These are phyloP conservation scores for Kazachstania psychrophila DNA, from an alignment of 805 yeast species.

Conservation along the genomic window DNA sequence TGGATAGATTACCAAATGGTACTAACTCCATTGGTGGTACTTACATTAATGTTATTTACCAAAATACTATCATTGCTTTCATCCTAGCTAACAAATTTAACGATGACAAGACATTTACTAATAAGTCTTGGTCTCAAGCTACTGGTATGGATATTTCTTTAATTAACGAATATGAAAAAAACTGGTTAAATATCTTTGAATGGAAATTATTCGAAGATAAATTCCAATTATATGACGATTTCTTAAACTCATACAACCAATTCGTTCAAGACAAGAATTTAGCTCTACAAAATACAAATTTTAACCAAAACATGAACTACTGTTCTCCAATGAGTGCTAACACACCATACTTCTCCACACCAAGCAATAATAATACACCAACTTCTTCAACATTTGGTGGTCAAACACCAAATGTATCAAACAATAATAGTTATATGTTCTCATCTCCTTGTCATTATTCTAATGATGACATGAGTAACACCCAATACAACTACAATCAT, in stretches of 20 bases:
- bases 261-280: slow-evolving; percentile 11
- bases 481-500: background rate
- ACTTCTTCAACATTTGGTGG: slow-evolving; percentile 16
- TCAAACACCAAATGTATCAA: slow-evolving; percentile 14
- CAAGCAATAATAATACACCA: slow-evolving; percentile 5
- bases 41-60: slow-evolving; percentile 37
- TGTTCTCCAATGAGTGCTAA: slow-evolving; percentile 2
- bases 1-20: slow-evolving; percentile 32
- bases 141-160: slow-evolving; percentile 59
- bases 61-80: slow-evolving; percentile 55
- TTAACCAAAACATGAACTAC: background rate
- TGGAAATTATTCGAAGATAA: slow-evolving; percentile 47
- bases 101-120: slow-evolving; percentile 93
- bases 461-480: slow-evolving; percentile 1
- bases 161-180: slow-evolving; percentile 59
- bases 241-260: slow-evolving; percentile 16
- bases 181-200: slow-evolving; percentile 53
- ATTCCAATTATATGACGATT: slow-evolving; percentile 20
- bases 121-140: slow-evolving; percentile 94
- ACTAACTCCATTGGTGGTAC: slow-evolving; percentile 23
- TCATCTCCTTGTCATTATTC: slow-evolving; percentile 4
- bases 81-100: slow-evolving; percentile 87
- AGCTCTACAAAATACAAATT: background rate
- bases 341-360: slow-evolving; percentile 4
- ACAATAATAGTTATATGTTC: slow-evolving; percentile 6